Evolutionary conservation across 345 rosid species (phyloP), one percentile per base, ranked within the genome.

Genomic region (Laguncularia racemosa): DNA sequence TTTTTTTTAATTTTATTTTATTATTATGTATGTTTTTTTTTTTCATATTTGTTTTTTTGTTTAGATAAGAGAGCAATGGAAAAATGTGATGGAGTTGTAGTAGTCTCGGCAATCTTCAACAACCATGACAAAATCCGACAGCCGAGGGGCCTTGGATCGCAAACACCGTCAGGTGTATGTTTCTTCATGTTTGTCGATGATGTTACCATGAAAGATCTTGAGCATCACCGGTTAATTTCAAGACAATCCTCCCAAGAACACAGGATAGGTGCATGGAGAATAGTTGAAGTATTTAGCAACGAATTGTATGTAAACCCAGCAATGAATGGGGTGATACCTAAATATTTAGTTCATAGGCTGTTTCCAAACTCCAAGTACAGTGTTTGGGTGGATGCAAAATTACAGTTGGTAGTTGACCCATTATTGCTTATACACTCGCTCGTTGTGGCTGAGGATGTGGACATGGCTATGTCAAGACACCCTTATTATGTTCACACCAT

Each of bases 121-220:
- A 84, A 86, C 65, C 96, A 92, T 53, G 98, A 92, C 76, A 89
- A 86, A 65, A 79, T 92, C 58, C 79, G 95, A 55, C 98, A 92
- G 62, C 95, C 96, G 11, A 68, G 71, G 45, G 83, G 93, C 52
- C 80, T 92, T 3, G 98, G 98, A 60, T 75, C 82, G 58, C 74
- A 81, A 63, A 86, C 96, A 19, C 21, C 73, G 44, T 71, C 73
- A 14, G 57, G 26, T 3, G 83, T 75, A 18, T 86, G 96, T 48
- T 92, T 92, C 85, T 89, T 84, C 84, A 83, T 92, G 93, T 89
- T 92, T 60, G 80, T 92, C 7, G 96, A 92, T 53, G 82, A 74
- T 17, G 62, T 43, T 52, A 92, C 98, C 53, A 54, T 83, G 44
- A 56, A 68, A 44, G 78, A 73, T 16, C 76, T 92, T 14, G 62